A percentile compares a stretch with the other conserved stretches of the same genome.
Conservation (phyloP, 352 stramenopile genomes). For the Phytophthora gonapodyides region DNA sequence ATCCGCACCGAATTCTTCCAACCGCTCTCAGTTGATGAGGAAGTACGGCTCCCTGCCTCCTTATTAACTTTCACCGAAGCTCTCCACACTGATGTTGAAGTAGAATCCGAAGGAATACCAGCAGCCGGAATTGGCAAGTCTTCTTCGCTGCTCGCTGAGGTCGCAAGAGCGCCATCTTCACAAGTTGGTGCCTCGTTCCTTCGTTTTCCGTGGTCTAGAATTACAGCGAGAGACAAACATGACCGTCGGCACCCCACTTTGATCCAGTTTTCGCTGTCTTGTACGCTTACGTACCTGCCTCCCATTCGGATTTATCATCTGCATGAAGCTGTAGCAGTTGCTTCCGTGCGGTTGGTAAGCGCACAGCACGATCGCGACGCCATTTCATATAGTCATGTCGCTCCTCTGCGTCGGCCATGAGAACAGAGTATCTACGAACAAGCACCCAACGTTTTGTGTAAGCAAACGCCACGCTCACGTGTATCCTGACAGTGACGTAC, state of each 20-base stretch:
- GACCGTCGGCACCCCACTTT: conserved; percentile 4
- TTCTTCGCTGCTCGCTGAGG: neutral
- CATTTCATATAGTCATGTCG: conserved; percentile 61
- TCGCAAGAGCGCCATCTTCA: neutral
- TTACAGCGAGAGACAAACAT: neutral
- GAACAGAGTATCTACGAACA: conserved; percentile 39
- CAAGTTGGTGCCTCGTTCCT: conserved; percentile 1
- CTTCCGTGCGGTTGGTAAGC: conserved; percentile 41
- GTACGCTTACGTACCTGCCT: conserved; percentile 31
- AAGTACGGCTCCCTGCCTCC: conserved; percentile 3
- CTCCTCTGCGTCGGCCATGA: conserved; percentile 45
- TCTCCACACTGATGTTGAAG: conserved; percentile 6
- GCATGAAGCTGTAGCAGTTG: conserved; percentile 38
- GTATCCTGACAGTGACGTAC: conserved; percentile 16
- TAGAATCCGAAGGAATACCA: neutral
- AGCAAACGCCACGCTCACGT: neutral
- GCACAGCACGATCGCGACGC: conserved; percentile 51
- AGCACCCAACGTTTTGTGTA: neutral
- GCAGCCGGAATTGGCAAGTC: neutral
- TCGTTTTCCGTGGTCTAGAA: conserved; percentile 15
- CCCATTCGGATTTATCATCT: conserved; percentile 36
- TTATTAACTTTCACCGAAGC: conserved; percentile 21
- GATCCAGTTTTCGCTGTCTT: neutral
- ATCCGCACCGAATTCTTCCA: conserved; percentile 13
- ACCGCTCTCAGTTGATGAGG: neutral